Base-by-base conservation (phyloP, 495 filamentous ascomycete species). In the Tuber brumale region DNA sequence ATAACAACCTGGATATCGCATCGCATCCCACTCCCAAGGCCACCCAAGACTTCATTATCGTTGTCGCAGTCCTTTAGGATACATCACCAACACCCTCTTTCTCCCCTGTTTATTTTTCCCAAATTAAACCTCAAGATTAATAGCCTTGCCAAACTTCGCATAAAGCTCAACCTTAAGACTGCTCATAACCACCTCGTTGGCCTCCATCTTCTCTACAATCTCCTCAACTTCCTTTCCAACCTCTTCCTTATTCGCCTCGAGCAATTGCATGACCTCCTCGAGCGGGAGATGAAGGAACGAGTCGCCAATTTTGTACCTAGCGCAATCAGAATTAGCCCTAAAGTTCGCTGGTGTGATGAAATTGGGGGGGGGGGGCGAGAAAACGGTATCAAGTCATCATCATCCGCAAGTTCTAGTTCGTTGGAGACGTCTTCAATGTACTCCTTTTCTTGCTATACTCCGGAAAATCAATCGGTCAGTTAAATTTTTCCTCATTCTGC, bases 281-380 rank as follows among this genome's bases (percentile, higher is more conserved):
- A 97, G 87, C 2, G 93, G 92, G 21, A 99, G 85, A 46, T 93
- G 92, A 81, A 98, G 88, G 87, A 98, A 99, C 41, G 94, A 90
- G 84, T 99, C 96, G 57, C 95, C 95, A 74, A 99, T 93, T 86
- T 96, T 97, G 86, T 97, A 98, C 18, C 95, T 98, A 81, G 70
- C 27, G 4, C 18, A 66, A 66, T 35, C 27, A 35, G 57, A 31
- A 16, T 66, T 35, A 41, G 57, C 69, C 19, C 76, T 51, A 72
- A 41, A 72, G 83, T 43, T 85, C 78, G 76, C 35, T n/a, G 48
- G 21, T 70, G 31, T 70, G 14, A n/a, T 16, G 19, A 16, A 8
- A 70, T 14, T 6, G 41, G 41, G 21, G 73, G 70, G 31, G 51
- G 31, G 69, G 77, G 42, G 31, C 42, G 85, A 88, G 57, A 66